These are phyloP conservation scores for Aspergillus conjunctus DNA, from an alignment of 495 filamentous ascomycete genomes.

Conservation along the genomic window DNA sequence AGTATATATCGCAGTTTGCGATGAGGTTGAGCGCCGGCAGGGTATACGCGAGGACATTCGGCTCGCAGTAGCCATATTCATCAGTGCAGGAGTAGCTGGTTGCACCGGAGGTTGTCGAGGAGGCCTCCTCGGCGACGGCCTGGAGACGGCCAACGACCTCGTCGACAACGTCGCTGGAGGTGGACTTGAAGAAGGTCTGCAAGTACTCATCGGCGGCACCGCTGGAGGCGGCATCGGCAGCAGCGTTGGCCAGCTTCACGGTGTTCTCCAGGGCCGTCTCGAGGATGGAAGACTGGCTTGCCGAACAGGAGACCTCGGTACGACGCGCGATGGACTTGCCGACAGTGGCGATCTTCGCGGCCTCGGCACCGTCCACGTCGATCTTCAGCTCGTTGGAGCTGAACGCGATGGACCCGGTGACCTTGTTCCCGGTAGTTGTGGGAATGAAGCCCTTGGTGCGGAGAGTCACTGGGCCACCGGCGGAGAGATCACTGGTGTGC, in stretches of 20 bases:
- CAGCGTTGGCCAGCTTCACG: conserved; percentile 52
- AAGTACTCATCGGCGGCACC: conserved; percentile 58
- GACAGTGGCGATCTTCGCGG: conserved; percentile 49
- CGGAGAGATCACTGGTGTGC: conserved; percentile 55
- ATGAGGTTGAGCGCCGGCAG: conserved; percentile 53
- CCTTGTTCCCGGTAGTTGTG: conserved; percentile 42
- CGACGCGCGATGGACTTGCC: conserved; percentile 51
- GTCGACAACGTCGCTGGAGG: conserved; percentile 41
- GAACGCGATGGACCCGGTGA: conserved; percentile 49
- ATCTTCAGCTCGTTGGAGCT: conserved; percentile 50
- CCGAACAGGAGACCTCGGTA: conserved; percentile 52
- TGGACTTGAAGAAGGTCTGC: conserved; percentile 65
- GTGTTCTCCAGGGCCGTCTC: conserved; percentile 53
- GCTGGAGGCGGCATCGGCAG: conserved; percentile 52
- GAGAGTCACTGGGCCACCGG: conserved; percentile 49
- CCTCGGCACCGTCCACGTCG: conserved; percentile 52
- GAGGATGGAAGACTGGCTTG: conserved; percentile 40
- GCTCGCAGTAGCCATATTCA: conserved; percentile 48
- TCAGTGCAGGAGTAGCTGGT: conserved; percentile 58
- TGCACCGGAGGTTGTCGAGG: conserved; percentile 40
- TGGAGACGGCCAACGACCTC: conserved; percentile 54
- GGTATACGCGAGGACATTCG: conserved; percentile 59
- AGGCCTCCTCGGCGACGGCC: conserved; percentile 54
- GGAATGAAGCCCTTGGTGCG: conserved; percentile 56
- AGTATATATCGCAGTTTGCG: conserved; percentile 60